phyloP scores from a whole-genome alignment of 2,329 filamentous ascomycete species.

The Diaporthe velutina region DNA sequence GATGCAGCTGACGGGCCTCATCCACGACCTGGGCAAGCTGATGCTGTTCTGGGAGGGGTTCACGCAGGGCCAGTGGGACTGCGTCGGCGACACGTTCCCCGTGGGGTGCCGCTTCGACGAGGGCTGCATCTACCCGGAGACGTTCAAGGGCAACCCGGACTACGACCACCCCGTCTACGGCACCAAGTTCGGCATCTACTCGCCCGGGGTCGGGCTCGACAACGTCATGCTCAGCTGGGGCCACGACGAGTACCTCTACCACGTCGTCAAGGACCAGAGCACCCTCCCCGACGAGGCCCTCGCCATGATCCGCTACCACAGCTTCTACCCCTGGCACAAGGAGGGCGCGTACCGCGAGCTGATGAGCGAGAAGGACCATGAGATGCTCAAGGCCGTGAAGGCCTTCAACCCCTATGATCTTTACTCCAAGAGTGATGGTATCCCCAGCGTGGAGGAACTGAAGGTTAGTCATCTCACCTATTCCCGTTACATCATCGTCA shows the following conservation, averaged over 20 bases:
- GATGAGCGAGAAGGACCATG: conserved; percentile 85
- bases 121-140: conserved; percentile 84
- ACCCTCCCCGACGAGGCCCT: conserved; percentile 84
- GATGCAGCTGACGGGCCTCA: conserved; percentile 84
- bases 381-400: conserved; percentile 83
- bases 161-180: conserved; percentile 77
- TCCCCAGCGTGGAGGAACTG: conserved; percentile 81
- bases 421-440: conserved; percentile 90
- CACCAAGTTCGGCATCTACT: conserved; percentile 85
- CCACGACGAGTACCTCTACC: conserved; percentile 89
- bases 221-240: conserved; percentile 94
- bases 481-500: background rate
- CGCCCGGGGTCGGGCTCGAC: conserved; percentile 82
- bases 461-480: conserved; percentile 64
- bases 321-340: conserved; percentile 92
- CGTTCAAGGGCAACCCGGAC: conserved; percentile 84
- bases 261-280: conserved; percentile 86
- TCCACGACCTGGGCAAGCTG: conserved; percentile 85
- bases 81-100: conserved; percentile 88
- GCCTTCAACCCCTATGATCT: conserved; percentile 94
- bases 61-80: conserved; percentile 92
- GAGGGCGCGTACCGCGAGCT: conserved; percentile 84
- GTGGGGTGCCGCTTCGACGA: conserved; percentile 82
- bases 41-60: conserved; percentile 78
- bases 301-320: conserved; percentile 94